Evolutionary conservation across 495 filamentous ascomycete species (phyloP), one percentile per base, ranked within the genome.

Genomic region (Terfezia claveryi): DNA sequence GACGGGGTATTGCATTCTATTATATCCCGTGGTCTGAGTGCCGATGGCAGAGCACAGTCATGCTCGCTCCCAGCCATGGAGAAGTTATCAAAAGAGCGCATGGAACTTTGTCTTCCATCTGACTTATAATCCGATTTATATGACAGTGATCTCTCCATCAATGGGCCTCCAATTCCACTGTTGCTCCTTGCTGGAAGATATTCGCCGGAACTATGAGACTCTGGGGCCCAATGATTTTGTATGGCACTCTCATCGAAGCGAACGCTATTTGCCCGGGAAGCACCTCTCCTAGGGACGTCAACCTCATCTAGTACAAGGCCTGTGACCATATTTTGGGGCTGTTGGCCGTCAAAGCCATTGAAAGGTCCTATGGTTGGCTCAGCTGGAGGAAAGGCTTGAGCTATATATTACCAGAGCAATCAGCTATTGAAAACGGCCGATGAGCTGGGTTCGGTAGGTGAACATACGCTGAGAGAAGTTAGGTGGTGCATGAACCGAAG

Each of bases 71-170:
- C 63, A 56, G 59, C 64, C 55, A 64, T 63, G 11, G 59, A 62
- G 37, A 54, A 62, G 37, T 61, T 57, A 20, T 65, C 63, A 50
- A 66, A 65, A 10, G 63, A 65, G 49, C 63, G 59, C 55, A 65
- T 62, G n/a, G 62, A 64, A 16, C 91, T 96, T 67, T 88, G 84
- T 53, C 89, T 74, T n/a, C 92, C 91, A 64, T 96, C 92, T 0
- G 91, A 96, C 62, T 89, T 92, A 69, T 95, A 86, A 65, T 96
- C 92, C 2, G 91, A 96, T 61, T 91, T 93, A 69, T 95, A 87
- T 23, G 91, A 98, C 8, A 82, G 73, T 12, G 87, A 84, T 11
- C 91, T 80, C 68, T 98, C 91, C 62, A 80, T 85, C 75, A 92
- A 76, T 68, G 87, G 83, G 49, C 80, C 81, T 50, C 85, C 85